Evolutionary conservation across 371 early-diverging fungal species (phyloP).

Genomic region (Mycotypha africana): DNA sequence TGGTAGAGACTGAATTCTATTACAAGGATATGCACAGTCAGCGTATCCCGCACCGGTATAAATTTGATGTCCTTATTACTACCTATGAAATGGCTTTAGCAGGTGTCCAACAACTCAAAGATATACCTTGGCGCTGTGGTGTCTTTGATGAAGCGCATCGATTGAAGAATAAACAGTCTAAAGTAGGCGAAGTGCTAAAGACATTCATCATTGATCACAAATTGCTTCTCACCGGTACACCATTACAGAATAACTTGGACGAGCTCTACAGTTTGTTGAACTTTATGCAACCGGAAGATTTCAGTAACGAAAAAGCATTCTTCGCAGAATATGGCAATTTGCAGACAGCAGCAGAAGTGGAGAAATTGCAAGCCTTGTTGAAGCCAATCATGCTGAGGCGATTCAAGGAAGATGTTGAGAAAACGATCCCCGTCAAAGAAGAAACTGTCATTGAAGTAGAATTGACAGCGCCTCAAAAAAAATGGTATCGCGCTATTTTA

Average conservation of each 20-base stretch:
- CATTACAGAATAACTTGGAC: slow-evolving; percentile 90
- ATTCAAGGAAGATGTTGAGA: slow-evolving; percentile 86
- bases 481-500: slow-evolving; percentile 86
- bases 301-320: slow-evolving; percentile 61
- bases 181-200: slow-evolving; percentile 40
- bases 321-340: slow-evolving; percentile 74
- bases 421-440: slow-evolving; percentile 79
- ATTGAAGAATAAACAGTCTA: slow-evolving; percentile 79
- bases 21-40: slow-evolving; percentile 50
- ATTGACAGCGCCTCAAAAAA: slow-evolving; percentile 79
- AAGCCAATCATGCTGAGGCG: slow-evolving; percentile 75
- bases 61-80: slow-evolving; percentile 81
- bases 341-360: slow-evolving; percentile 76
- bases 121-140: slow-evolving; percentile 78
- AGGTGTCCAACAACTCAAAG: slow-evolving; percentile 64
- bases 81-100: slow-evolving; percentile 69
- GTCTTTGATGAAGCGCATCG: slow-evolving; percentile 97
- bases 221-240: slow-evolving; percentile 57
- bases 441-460: slow-evolving; percentile 90
- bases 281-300: slow-evolving; percentile 82
- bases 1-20: slow-evolving; percentile 66
- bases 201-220: slow-evolving; percentile 44
- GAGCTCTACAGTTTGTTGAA: slow-evolving; percentile 92
- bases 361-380: slow-evolving; percentile 57
- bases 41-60: slow-evolving; percentile 43